Evolutionary conservation across 2,329 filamentous ascomycete genomes (phyloP).

Genomic region (Claviceps monticola): DNA sequence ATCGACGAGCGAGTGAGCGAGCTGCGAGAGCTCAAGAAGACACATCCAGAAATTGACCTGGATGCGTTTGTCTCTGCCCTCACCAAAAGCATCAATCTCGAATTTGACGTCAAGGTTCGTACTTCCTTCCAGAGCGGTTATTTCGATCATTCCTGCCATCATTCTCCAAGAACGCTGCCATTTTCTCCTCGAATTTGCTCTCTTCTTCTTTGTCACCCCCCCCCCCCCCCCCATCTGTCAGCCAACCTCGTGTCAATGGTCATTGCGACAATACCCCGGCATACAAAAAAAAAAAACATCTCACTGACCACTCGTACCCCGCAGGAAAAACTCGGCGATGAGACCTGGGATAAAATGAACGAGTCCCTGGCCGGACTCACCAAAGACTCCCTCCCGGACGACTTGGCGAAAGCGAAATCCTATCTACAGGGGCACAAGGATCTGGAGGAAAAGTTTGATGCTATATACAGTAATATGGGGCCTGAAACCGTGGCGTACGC

Average conservation of each 20-base stretch:
- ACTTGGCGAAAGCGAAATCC: not conserved
- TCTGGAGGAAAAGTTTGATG: not conserved
- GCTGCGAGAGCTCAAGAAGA: not conserved
- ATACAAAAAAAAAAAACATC: not conserved
- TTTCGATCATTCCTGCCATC: no score
- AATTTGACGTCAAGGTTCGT: not conserved
- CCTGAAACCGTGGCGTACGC: not conserved
- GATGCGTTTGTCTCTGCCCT: not conserved
- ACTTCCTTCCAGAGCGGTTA: no score
- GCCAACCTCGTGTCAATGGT: no score
- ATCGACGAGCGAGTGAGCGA: not conserved
- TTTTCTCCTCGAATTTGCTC: not conserved
- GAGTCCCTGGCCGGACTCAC: not conserved
- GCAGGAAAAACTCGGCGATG: not conserved
- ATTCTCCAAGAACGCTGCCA: not conserved
- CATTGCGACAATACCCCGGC: no score
- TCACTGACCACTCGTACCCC: not conserved
- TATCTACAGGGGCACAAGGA: not conserved
- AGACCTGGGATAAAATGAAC: slow-evolving; percentile 1
- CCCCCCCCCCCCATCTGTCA: no score
- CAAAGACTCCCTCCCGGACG: no score
- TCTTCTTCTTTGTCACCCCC: not conserved
- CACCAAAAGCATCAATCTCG: not conserved
- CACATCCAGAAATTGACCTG: not conserved
- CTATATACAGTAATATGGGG: not conserved